A percentile compares a stretch with the other conserved stretches of the same genome.
Conservation (phyloP, 2,329 filamentous ascomycete genomes). For the Aspergillus brunneoviolaceus region DNA sequence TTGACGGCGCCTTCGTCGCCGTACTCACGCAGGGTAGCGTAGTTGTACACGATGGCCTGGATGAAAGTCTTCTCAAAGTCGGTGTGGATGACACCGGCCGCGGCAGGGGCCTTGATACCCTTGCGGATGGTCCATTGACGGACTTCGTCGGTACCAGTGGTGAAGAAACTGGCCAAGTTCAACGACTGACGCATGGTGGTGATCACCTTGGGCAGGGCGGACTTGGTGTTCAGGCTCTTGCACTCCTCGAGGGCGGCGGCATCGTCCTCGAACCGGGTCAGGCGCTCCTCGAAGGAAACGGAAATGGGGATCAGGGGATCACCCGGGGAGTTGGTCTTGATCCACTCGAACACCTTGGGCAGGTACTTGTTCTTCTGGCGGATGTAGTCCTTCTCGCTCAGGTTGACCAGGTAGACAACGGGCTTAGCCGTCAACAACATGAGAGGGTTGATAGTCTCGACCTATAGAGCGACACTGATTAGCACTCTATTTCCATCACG, state of each 20-base stretch:
- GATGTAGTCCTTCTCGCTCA: conserved; percentile 95
- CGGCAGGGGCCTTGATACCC: conserved; percentile 95
- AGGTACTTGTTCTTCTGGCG: conserved; percentile 99
- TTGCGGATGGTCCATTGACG: conserved; percentile 97
- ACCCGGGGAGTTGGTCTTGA: conserved; percentile 83
- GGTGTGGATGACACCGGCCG: conserved; percentile 95
- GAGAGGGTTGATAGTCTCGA: conserved; percentile 96
- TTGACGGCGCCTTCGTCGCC: conserved; percentile 87
- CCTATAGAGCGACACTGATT: conserved; percentile 53
- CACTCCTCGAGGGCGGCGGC: conserved; percentile 78
- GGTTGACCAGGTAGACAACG: conserved; percentile 93
- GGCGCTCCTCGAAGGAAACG: conserved; percentile 86
- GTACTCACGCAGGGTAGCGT: conserved; percentile 72
- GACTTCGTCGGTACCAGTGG: conserved; percentile 90
- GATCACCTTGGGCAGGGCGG: conserved; percentile 87
- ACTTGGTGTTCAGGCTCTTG: conserved; percentile 84
- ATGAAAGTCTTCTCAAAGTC: conserved; percentile 99
- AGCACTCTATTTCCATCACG: conserved; percentile 17
- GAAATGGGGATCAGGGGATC: conserved; percentile 94
- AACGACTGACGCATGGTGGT: conserved; percentile 88
- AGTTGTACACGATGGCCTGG: conserved; percentile 94
- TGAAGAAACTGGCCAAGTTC: conserved; percentile 95
- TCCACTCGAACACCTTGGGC: conserved; percentile 88
- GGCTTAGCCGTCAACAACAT: conserved; percentile 95
- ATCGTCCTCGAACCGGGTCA: conserved; percentile 77